Evolutionary conservation across 176 grass and related monocot genomes (phyloP).

Genomic region (Cenchrus americanus): DNA sequence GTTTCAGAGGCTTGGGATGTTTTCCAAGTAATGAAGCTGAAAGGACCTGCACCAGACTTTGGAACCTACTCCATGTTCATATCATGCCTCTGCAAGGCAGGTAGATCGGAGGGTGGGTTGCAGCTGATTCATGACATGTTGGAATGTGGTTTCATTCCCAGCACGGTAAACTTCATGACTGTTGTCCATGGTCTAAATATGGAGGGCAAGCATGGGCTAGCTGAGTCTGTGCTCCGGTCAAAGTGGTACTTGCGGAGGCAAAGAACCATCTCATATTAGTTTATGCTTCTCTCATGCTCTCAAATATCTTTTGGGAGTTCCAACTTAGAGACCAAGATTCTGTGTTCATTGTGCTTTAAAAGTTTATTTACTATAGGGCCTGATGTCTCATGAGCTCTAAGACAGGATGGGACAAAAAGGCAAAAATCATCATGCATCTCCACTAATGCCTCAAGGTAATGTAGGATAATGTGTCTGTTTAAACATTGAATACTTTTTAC

Average conservation of each 20-base stretch:
- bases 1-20: constrained; percentile 76
- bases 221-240: constrained; percentile 56
- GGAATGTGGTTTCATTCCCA: constrained; percentile 72
- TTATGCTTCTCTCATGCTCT: constrained; percentile 1
- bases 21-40: constrained; percentile 73
- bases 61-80: constrained; percentile 91
- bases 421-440: constrained; percentile 53
- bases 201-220: constrained; percentile 78
- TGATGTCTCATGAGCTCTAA: constrained; percentile 35
- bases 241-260: constrained; percentile 75
- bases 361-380: constrained; percentile 39
- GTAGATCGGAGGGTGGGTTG: constrained; percentile 72
- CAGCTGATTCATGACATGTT: constrained; percentile 70
- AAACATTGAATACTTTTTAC: constrained; percentile 6
- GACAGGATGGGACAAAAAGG: constrained; percentile 44
- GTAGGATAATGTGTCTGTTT: background rate
- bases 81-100: constrained; percentile 69
- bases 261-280: constrained; percentile 57
- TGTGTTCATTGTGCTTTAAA: constrained; percentile 26
- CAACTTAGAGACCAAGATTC: background rate
- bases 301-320: background rate
- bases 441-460: constrained; percentile 55
- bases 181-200: constrained; percentile 80
- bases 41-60: constrained; percentile 84
- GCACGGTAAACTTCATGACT: constrained; percentile 72